Conservation (phyloP, 2,329 filamentous ascomycete genomes). For the Calonectria henricotiae region DNA sequence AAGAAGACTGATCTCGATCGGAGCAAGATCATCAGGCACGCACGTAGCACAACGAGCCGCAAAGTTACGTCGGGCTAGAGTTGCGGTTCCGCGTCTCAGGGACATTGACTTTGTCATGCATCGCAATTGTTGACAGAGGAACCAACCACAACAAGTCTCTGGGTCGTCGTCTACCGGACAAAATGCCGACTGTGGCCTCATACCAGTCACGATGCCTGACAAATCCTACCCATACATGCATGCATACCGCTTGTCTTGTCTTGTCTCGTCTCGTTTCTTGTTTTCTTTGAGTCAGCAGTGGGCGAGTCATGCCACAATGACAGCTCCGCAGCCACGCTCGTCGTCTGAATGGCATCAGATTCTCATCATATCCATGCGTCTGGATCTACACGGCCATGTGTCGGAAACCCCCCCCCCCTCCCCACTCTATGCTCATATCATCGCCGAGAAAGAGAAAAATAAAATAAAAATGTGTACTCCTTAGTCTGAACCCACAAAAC, state of each 20-base stretch:
- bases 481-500: constrained; percentile 1
- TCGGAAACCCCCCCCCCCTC: background rate
- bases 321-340: background rate
- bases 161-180: background rate
- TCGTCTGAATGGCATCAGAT: background rate
- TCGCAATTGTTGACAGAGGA: constrained; percentile 5
- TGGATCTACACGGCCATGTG: constrained; percentile 18
- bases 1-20: background rate
- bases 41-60: constrained; percentile 15
- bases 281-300: background rate
- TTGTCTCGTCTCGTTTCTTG: too few species aligned
- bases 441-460: background rate
- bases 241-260: background rate
- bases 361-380: background rate
- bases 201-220: background rate
- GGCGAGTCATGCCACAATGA: background rate
- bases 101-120: constrained; percentile 12
- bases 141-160: background rate
- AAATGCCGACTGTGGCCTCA: constrained; percentile 5
- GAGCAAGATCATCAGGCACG: constrained; percentile 17
- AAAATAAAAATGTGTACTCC: background rate
- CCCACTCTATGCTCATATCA: constrained; percentile 6
- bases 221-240: background rate
- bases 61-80: constrained; percentile 5
- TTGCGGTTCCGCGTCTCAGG: constrained; percentile 12